Evolutionary conservation across 176 grass and related monocot species (phyloP).

Genomic region (Thalia dealbata): DNA sequence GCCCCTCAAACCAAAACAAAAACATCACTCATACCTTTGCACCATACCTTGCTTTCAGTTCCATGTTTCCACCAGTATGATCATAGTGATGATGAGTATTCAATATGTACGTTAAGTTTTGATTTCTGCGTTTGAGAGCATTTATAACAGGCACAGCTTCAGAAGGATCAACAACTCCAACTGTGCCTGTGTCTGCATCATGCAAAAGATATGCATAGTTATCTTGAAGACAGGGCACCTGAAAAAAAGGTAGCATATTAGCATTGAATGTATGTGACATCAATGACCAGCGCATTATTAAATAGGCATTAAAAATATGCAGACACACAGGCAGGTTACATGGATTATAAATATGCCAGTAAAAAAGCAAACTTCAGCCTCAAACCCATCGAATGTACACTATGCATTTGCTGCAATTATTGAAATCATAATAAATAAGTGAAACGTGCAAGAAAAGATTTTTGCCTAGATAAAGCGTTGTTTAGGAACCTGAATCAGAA

Average conservation of each 20-base stretch:
- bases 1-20: not conserved
- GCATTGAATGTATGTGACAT: not conserved
- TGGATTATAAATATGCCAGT: not conserved
- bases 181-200: constrained; percentile 89
- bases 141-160: constrained; percentile 88
- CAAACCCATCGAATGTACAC: not conserved
- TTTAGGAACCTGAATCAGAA: too few species aligned
- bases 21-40: constrained; percentile 52
- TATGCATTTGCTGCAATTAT: not conserved
- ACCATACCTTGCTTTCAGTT: constrained; percentile 94
- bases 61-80: constrained; percentile 97
- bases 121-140: constrained; percentile 73
- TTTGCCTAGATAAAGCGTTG: not conserved
- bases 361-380: not conserved
- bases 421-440: not conserved
- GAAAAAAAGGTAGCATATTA: constrained; percentile 16
- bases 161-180: constrained; percentile 96
- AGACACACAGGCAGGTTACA: not conserved
- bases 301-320: not conserved
- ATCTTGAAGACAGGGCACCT: constrained; percentile 97
- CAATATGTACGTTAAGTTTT: constrained; percentile 97
- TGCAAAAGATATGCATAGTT: constrained; percentile 97
- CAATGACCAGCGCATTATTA: constrained; percentile 8
- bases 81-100: constrained; percentile 98
- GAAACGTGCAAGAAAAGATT: not conserved